Evolutionary conservation across 257 asterid genomes (phyloP).

Genomic region (Plantago elongata): DNA sequence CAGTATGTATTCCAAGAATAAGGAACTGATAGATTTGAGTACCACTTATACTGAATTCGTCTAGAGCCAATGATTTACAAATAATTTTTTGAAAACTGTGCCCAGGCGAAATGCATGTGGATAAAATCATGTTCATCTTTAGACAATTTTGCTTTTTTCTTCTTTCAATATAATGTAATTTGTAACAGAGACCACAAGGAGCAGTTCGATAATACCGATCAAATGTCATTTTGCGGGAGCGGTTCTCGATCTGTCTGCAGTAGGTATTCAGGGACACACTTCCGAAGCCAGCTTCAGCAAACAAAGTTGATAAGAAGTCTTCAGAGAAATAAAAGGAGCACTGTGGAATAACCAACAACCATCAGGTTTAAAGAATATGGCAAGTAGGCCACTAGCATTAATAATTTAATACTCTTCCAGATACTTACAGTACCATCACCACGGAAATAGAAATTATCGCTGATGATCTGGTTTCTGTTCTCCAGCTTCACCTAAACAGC

Average conservation of each 20-base stretch:
- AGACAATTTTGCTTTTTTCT: too few species aligned
- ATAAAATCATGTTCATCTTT: too few species aligned
- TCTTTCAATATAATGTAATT: conserved; percentile 7
- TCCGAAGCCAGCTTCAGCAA: conserved; percentile 49
- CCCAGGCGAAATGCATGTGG: too few species aligned
- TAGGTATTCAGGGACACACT: conserved; percentile 43
- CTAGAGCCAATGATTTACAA: too few species aligned
- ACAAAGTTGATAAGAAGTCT: conserved; percentile 51
- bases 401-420: conserved; percentile 13
- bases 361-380: conserved; percentile 13
- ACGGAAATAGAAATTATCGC: conserved; percentile 56
- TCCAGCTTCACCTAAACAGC: conserved; percentile 66
- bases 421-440: conserved; percentile 84
- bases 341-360: conserved; percentile 35
- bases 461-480: conserved; percentile 62
- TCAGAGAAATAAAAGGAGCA: conserved; percentile 72
- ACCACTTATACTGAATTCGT: too few species aligned
- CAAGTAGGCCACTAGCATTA: conserved; percentile 14
- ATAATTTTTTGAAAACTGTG: too few species aligned
- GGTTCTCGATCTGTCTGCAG: conserved; percentile 56
- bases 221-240: conserved; percentile 46
- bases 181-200: conserved; percentile 11
- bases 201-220: conserved; percentile 38
- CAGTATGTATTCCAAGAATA: too few species aligned
- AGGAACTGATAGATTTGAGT: too few species aligned